Evolutionary conservation across 352 stramenopile species (phyloP).

Genomic region (Thalassiosira sp.): DNA sequence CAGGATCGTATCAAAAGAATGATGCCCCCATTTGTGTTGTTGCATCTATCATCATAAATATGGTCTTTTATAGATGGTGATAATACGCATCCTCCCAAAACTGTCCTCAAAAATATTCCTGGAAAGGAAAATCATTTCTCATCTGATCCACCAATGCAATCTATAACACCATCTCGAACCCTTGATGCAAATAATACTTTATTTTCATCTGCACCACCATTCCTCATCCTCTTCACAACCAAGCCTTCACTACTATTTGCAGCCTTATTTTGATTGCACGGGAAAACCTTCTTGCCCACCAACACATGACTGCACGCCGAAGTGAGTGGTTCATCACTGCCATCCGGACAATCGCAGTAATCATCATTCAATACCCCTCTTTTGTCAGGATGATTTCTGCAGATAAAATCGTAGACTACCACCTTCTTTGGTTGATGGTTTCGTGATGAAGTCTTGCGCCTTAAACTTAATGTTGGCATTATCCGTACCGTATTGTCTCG

Average conservation of each 20-base stretch:
- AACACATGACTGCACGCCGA: constrained; percentile 80
- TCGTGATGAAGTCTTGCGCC: background rate
- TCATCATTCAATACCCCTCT: constrained; percentile 87
- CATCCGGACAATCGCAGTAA: constrained; percentile 92
- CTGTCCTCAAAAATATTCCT: too few species aligned
- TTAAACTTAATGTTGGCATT: background rate
- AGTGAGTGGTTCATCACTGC: constrained; percentile 88
- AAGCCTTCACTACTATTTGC: constrained; percentile 13
- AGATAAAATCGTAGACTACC: background rate
- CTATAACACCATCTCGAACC: constrained; percentile 29
- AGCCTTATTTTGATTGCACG: constrained; percentile 9
- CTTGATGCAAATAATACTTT: constrained; percentile 46
- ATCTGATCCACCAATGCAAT: constrained; percentile 41
- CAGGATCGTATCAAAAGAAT: too few species aligned
- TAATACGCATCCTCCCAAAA: too few species aligned
- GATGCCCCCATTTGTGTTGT: too few species aligned
- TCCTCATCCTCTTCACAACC: background rate
- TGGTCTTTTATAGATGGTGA: too few species aligned
- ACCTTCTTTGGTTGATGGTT: background rate
- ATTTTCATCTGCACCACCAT: background rate
- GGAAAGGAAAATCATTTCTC: too few species aligned
- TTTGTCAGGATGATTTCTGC: background rate
- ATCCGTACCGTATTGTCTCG: background rate
- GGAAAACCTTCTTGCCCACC: constrained; percentile 37
- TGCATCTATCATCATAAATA: too few species aligned